Evolutionary conservation across 441 rosid genomes (phyloP).

Genomic region (Gossypium schwendimanii): DNA sequence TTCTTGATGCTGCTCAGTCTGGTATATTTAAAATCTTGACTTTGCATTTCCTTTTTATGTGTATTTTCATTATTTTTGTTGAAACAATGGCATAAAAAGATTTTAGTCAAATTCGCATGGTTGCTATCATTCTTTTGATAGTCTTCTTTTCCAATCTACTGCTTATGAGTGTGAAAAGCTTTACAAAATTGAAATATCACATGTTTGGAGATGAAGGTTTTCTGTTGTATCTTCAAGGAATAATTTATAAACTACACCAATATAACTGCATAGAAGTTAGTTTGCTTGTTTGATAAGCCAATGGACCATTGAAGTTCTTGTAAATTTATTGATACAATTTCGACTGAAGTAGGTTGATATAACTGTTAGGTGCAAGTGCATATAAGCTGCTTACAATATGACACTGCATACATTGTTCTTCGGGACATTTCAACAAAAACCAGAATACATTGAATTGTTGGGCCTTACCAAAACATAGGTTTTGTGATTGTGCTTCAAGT

Average conservation of each 20-base stretch:
- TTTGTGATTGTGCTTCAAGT: neutral
- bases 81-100: neutral
- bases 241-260: neutral
- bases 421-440: neutral
- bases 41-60: neutral
- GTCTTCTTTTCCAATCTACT: neutral
- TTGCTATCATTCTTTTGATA: neutral
- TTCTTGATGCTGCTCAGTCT: conserved; percentile 78
- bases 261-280: neutral
- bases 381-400: neutral
- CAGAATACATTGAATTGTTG: neutral
- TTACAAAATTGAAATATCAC: neutral
- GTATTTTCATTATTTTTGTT: neutral
- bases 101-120: neutral
- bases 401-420: neutral
- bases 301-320: neutral
- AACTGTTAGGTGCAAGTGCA: neutral
- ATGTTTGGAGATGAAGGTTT: neutral
- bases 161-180: neutral
- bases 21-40: conserved; percentile 33
- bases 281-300: neutral
- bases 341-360: neutral
- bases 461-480: neutral
- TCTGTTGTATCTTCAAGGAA: neutral
- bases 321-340: neutral